Conservation (phyloP, 305 asterid genomes). For the Coffea humblotiana region DNA sequence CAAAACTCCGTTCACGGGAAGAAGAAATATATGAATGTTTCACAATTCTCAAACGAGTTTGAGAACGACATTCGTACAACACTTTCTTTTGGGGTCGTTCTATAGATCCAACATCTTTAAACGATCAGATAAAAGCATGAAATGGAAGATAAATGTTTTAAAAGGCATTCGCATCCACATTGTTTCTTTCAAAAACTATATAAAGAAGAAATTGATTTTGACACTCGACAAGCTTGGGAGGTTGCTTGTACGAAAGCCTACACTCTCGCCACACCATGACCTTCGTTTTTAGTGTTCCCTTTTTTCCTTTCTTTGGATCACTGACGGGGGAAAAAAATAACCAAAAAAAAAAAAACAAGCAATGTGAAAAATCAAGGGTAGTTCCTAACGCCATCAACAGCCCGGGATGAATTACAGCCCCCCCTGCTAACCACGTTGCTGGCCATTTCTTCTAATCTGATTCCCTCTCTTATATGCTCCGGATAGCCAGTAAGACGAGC, state of each 20-base stretch:
- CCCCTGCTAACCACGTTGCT: neutral
- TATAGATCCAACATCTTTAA: too few species aligned
- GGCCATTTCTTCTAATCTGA: too few species aligned
- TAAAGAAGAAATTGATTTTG: too few species aligned
- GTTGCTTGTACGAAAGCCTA: neutral
- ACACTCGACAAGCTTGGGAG: neutral
- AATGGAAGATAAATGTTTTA: neutral
- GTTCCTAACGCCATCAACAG: neutral
- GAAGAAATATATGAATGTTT: too few species aligned
- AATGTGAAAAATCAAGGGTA: neutral
- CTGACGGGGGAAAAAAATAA: too few species aligned
- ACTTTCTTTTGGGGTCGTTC: neutral
- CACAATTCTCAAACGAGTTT: too few species aligned
- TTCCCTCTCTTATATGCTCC: neutral
- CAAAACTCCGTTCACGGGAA: too few species aligned
- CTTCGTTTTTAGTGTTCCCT: neutral
- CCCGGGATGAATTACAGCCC: neutral
- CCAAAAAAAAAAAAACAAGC: neutral
- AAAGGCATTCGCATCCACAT: neutral
- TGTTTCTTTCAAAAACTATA: neutral
- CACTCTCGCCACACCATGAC: neutral
- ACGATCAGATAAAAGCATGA: neutral
- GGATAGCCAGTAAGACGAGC: neutral
- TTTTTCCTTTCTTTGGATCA: neutral
- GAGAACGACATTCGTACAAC: neutral